A percentile compares a stretch with the other conserved stretches of the same genome.
Conservation (phyloP, 495 filamentous ascomycete genomes). For the Aspergillus carlsbadensis region DNA sequence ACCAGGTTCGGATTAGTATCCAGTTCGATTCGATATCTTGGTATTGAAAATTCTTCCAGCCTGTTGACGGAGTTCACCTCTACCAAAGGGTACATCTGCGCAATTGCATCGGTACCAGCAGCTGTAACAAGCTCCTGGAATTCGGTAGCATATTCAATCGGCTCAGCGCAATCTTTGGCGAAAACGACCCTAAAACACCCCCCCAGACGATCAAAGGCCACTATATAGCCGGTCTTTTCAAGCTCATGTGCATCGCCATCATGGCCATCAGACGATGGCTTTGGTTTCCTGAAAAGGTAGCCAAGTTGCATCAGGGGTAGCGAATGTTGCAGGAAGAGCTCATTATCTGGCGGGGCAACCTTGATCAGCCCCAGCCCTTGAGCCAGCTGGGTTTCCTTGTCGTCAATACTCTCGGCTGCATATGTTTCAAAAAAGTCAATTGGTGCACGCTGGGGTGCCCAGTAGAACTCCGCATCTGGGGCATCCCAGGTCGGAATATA, state of each 20-base stretch:
- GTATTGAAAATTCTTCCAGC: background rate
- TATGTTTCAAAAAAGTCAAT: constrained; percentile 26
- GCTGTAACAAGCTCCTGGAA: background rate
- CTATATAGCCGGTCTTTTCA: constrained; percentile 35
- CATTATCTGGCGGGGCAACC: constrained; percentile 20
- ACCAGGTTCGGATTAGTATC: constrained; percentile 12
- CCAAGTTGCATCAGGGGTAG: constrained; percentile 41
- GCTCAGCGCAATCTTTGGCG: constrained; percentile 21
- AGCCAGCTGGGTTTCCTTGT: constrained; percentile 13
- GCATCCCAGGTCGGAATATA: constrained; percentile 1
- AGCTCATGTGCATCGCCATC: constrained; percentile 14
- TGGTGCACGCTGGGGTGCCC: constrained; percentile 32
- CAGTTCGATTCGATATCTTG: constrained; percentile 8
- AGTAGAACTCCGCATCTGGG: constrained; percentile 24
- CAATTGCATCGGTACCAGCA: constrained; percentile 22
- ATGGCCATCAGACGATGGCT: too few relatives aligned
- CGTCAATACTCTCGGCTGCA: constrained; percentile 1
- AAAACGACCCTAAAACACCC: constrained; percentile 31
- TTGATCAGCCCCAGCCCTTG: constrained; percentile 33
- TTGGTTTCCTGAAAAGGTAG: constrained; percentile 24
- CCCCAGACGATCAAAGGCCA: constrained; percentile 38
- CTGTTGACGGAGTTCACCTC: background rate
- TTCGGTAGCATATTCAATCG: constrained; percentile 20
- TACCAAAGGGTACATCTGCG: constrained; percentile 14
- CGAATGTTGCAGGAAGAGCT: constrained; percentile 11